Base-by-base conservation (phyloP, 148 eudicot genomes). In the Vaccinium corymbosum region DNA sequence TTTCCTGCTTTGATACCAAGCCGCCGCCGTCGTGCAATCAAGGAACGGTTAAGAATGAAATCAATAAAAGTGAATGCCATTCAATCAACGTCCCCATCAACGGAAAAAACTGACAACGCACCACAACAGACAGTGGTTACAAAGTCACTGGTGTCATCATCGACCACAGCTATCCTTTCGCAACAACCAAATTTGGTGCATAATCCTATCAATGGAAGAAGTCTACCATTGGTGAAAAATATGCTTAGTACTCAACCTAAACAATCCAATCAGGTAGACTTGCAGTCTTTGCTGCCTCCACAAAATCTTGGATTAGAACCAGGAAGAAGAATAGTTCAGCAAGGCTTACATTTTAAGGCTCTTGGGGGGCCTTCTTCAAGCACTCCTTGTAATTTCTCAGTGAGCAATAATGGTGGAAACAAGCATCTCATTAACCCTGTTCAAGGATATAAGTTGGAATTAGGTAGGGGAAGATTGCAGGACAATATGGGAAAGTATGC, bases 351-450 rank as follows among this genome's bases (percentile, higher is more conserved):
- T 68, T 68, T 68, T 29, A 68, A 68, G 42, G 73, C 73, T 68
- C 73, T 68, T 68, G 73, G 73, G 73, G 73, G 73, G 42, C 73
- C 73, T 68, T 27, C 73, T 68, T 68, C 73, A 27, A 68, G 73
- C 38, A 13, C 19, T 17, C 73, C 19, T 68, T 27, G 73, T 29
- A 68, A 68, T 29, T 68, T 66, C 12, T 66, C 72, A 25, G 12
- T 25, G 72, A 66, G 35, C 72, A 66, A 25, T 66, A 66, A 66
- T 25, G 72, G 72, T 12, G 72, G 72, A 66, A 66, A 66, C 72
- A 66, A 66, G 35, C 72, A 68, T 27, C 42, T 27, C 73, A 68
- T 68, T 29, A 68, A 68, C 73, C 42, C 42, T 68, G 73, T 7
- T 68, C 38, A 68, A 12, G 27, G 32, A 27, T 68, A 12, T 68